phyloP scores from a whole-genome alignment of 805 yeast genomes.

The Saccharomycopsis capsularis region DNA sequence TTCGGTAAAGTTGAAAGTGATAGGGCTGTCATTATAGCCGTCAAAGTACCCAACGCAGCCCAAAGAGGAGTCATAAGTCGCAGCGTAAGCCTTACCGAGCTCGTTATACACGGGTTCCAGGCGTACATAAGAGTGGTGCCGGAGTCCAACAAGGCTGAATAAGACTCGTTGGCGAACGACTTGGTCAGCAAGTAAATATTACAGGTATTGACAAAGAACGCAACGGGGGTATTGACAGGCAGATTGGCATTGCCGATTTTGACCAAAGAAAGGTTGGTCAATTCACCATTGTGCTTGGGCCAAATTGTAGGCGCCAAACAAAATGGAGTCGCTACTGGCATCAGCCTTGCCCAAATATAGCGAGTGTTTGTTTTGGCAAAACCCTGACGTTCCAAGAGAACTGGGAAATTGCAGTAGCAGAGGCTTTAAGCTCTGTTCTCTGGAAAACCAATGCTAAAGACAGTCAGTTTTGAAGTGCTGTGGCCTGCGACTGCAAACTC shows the following conservation, averaged over 20 bases:
- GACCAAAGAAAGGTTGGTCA: slow-evolving; percentile 8
- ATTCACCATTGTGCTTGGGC: slow-evolving; percentile 11
- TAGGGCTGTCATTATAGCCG: not conserved
- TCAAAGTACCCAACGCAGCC: slow-evolving; percentile 18
- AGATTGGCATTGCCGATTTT: slow-evolving; percentile 5
- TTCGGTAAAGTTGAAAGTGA: slow-evolving; percentile 5
- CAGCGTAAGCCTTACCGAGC: slow-evolving; percentile 22
- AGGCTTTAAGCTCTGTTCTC: slow-evolving; percentile 7
- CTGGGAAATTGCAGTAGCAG: slow-evolving; percentile 13
- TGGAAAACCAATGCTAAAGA: slow-evolving; percentile 16
- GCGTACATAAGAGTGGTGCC: slow-evolving; percentile 38
- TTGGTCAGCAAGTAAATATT: slow-evolving; percentile 1
- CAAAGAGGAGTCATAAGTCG: not conserved
- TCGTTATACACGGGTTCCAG: slow-evolving; percentile 30
- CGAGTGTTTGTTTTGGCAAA: slow-evolving; percentile 11
- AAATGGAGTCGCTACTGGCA: slow-evolving; percentile 9
- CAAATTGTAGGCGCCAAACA: slow-evolving; percentile 17
- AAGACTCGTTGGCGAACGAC: slow-evolving; percentile 19
- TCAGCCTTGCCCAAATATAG: slow-evolving; percentile 9
- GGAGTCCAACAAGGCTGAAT: slow-evolving; percentile 38
- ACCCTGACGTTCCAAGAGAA: slow-evolving; percentile 1
- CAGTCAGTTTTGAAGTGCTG: slow-evolving; percentile 6
- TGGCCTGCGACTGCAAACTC: slow-evolving; percentile 26
- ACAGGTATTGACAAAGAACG: slow-evolving; percentile 20
- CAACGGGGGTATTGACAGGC: slow-evolving; percentile 3